A percentile compares a stretch with the other conserved stretches of the same genome.
Evolutionary conservation across 2,329 filamentous ascomycete genomes (phyloP).

Genomic region (Gremmenia infestans): DNA sequence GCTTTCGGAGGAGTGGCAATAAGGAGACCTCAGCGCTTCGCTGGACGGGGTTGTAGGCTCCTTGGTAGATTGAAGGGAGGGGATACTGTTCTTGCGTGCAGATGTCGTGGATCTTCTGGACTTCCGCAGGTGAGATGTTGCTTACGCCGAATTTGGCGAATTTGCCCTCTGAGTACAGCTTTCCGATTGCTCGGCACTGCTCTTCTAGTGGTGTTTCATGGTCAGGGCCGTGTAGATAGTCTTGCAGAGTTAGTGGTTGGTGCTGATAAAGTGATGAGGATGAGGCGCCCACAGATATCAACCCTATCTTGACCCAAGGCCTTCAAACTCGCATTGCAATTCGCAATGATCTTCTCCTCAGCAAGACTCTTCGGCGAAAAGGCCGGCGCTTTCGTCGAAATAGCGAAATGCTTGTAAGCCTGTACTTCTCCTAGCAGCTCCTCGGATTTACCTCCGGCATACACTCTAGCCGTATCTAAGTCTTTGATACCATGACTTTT

Average conservation of each 20-base stretch:
- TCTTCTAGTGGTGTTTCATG: slow-evolving; percentile 25
- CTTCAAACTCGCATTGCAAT: slow-evolving; percentile 1
- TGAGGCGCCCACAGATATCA: slow-evolving; percentile 28
- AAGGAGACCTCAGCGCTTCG: slow-evolving; percentile 55
- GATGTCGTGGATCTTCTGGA: slow-evolving; percentile 23
- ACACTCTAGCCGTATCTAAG: slow-evolving; percentile 5
- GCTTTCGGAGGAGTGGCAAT: slow-evolving; percentile 50
- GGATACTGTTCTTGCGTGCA: slow-evolving; percentile 26
- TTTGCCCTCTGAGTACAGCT: slow-evolving; percentile 26
- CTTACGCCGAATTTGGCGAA: slow-evolving; percentile 28
- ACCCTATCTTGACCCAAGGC: slow-evolving; percentile 17
- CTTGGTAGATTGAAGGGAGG: slow-evolving; percentile 32
- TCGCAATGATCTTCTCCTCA: slow-evolving; percentile 1
- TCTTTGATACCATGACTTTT: neutral
- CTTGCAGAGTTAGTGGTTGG: neutral
- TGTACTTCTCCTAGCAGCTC: slow-evolving; percentile 1
- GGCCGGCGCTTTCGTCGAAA: slow-evolving; percentile 5
- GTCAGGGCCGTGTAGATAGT: slow-evolving; percentile 27
- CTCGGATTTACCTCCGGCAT: neutral
- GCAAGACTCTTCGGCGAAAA: slow-evolving; percentile 1
- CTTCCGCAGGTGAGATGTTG: slow-evolving; percentile 22
- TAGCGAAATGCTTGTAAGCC: neutral
- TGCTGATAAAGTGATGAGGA: neutral
- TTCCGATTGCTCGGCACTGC: slow-evolving; percentile 26
- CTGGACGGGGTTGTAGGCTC: slow-evolving; percentile 18